Base-by-base conservation (phyloP, 345 rosid species). In the Aquilaria malaccensis region DNA sequence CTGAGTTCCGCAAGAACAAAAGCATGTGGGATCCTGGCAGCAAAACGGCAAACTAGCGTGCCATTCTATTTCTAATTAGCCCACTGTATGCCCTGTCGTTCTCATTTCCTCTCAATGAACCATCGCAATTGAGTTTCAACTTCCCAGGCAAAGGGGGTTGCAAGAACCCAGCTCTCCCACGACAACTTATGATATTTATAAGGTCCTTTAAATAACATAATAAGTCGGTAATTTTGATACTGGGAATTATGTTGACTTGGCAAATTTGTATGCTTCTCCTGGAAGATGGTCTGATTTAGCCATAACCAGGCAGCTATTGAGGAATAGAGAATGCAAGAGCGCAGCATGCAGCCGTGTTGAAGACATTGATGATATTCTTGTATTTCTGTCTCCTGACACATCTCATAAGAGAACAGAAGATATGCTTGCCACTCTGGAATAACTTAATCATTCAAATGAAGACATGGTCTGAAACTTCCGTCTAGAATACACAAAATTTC, bases 331-430 rank as follows among this genome's bases (percentile, higher is more conserved):
- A 52, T 72, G 60, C 31, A 85, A 82, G 72, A 72, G 47, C 46
- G 85, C 87, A 11, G 85, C 87, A 48, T 78, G 78, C 72, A 85
- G 87, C 65, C 76, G 84, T 74, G 69, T 82, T 10, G 78, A 74
- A 62, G 72, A 70, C 41, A 79, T 57, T 31, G 70, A 71, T 45
- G 67, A 68, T 37, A 71, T 76, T 33, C 82, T 76, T 63, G 69
- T 68, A 13, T 82, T 85, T 72, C 81, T 78, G 55, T 78, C 84
- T 14, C 33, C 69, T 7, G 82, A 80, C 65, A 73, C 55, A 56
- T 78, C 79, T 60, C 87, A 82, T 61, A 64, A 72, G 37, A 79
- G 70, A 73, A 41, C 63, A 1, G 62, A 60, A 50, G 82, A 78
- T 30, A 80, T 82, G 47, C 75, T 79, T 50, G 50, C 54, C 55